Conservation (phyloP, 1,284 basidiomycete species). For the Microbotryum lychnidis-dioicae region DNA sequence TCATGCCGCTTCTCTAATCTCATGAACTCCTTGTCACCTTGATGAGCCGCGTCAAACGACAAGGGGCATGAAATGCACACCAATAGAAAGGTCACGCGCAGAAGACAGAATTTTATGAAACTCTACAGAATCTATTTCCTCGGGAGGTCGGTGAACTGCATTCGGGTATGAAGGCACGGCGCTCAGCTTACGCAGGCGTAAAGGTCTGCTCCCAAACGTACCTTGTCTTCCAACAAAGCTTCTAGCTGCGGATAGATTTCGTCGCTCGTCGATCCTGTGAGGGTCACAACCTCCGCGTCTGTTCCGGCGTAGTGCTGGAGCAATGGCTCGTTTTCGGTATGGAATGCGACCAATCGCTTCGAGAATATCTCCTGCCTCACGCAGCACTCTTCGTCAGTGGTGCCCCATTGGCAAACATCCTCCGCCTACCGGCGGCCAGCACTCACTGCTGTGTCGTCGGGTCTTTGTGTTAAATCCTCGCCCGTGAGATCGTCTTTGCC, state of each 20-base stretch:
- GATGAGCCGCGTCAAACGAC: too few relatives aligned
- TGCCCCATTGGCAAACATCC: too few relatives aligned
- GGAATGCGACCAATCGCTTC: slow-evolving; percentile 71
- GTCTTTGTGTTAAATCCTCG: slow-evolving; percentile 76
- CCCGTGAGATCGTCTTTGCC: slow-evolving; percentile 79
- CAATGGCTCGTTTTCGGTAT: slow-evolving; percentile 78
- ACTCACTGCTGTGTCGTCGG: slow-evolving; percentile 85
- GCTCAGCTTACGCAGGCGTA: neutral
- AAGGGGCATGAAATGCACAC: too few relatives aligned
- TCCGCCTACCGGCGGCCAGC: neutral
- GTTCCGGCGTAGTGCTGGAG: slow-evolving; percentile 61
- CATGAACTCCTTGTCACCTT: too few relatives aligned
- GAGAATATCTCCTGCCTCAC: slow-evolving; percentile 64
- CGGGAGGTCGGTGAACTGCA: slow-evolving; percentile 7
- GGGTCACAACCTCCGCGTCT: slow-evolving; percentile 51
- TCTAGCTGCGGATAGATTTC: slow-evolving; percentile 86
- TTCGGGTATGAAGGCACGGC: neutral
- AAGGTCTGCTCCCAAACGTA: slow-evolving; percentile 7
- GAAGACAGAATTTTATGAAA: too few relatives aligned
- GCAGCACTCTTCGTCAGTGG: neutral
- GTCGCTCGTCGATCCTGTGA: slow-evolving; percentile 77
- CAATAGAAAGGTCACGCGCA: too few relatives aligned
- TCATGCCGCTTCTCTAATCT: too few relatives aligned
- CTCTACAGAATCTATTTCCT: neutral
- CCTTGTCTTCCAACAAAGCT: slow-evolving; percentile 47